Conservation (phyloP, 2,329 filamentous ascomycete species). For the Clarireedia homoeocarpa region DNA sequence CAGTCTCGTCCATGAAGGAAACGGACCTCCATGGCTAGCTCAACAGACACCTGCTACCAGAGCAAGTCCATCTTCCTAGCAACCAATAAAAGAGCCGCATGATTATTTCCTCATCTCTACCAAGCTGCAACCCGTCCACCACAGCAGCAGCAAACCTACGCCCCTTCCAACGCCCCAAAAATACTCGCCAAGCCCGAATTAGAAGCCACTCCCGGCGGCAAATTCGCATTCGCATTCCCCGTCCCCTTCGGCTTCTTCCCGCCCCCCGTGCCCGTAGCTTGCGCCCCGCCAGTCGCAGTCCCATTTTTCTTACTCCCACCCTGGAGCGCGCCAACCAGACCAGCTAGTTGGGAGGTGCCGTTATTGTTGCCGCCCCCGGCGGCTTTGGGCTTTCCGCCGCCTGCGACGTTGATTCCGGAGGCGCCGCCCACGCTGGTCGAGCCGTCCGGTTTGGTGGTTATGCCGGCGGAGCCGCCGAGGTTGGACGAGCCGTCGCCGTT, state of each 20-base stretch:
- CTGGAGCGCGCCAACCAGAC: slow-evolving; percentile 1
- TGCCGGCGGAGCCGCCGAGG: background rate
- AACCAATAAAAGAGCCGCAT: too few relatives aligned
- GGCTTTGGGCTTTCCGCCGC: background rate
- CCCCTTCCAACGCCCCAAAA: slow-evolving; percentile 5
- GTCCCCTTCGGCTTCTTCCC: background rate
- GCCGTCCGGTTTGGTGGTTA: slow-evolving; percentile 2
- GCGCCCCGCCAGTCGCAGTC: background rate
- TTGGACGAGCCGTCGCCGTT: background rate
- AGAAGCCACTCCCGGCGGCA: background rate
- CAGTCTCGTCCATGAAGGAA: too few relatives aligned
- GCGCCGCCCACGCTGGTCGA: background rate
- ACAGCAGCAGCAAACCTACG: background rate
- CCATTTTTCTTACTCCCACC: background rate
- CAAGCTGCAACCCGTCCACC: too few relatives aligned
- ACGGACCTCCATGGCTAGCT: too few relatives aligned
- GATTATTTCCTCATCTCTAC: too few relatives aligned
- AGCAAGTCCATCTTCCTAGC: too few relatives aligned
- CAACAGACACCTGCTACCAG: too few relatives aligned
- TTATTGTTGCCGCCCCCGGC: background rate
- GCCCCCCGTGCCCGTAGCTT: background rate
- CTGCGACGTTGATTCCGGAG: slow-evolving; percentile 1
- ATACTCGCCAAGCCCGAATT: slow-evolving; percentile 2
- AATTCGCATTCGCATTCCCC: background rate
- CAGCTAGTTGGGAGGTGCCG: background rate